Evolutionary conservation across 805 yeast genomes (phyloP).

Genomic region (Starmera amethionina): DNA sequence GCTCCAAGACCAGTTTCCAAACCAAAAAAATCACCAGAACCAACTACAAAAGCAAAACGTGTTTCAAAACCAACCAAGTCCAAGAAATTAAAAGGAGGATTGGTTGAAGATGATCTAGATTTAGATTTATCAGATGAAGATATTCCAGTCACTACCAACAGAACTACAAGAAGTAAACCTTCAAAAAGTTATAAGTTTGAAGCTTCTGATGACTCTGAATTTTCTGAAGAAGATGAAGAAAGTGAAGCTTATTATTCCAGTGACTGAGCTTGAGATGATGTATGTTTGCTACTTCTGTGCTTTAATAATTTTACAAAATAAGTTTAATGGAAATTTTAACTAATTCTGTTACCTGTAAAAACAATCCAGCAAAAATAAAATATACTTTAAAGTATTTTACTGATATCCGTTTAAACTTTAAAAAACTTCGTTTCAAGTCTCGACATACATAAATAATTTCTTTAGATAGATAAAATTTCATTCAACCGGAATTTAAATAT

Average conservation of each 20-base stretch:
- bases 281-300: too few relatives aligned
- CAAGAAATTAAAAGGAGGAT: constrained; percentile 1
- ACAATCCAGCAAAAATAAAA: too few relatives aligned
- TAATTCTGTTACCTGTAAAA: too few relatives aligned
- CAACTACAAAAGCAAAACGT: constrained; percentile 3
- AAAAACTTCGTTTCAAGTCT: too few relatives aligned
- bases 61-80: neutral
- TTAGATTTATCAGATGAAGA: constrained; percentile 3
- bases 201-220: constrained; percentile 1
- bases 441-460: too few relatives aligned
- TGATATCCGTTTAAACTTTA: too few relatives aligned
- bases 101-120: constrained; percentile 1
- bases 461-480: too few relatives aligned
- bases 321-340: too few relatives aligned
- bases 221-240: constrained; percentile 2
- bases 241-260: neutral
- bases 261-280: too few relatives aligned
- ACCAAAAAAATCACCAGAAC: constrained; percentile 1
- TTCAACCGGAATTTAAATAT: too few relatives aligned
- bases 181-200: constrained; percentile 7
- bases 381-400: too few relatives aligned
- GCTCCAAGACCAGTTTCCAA: constrained; percentile 1
- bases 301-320: too few relatives aligned
- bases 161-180: constrained; percentile 12
- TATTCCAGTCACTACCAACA: constrained; percentile 6